Percentiles rank a stretch among this genome's conserved stretches.
These are phyloP conservation scores for Penicillium thymicola DNA, from an alignment of 2,329 filamentous ascomycete genomes.

Conservation along the genomic window DNA sequence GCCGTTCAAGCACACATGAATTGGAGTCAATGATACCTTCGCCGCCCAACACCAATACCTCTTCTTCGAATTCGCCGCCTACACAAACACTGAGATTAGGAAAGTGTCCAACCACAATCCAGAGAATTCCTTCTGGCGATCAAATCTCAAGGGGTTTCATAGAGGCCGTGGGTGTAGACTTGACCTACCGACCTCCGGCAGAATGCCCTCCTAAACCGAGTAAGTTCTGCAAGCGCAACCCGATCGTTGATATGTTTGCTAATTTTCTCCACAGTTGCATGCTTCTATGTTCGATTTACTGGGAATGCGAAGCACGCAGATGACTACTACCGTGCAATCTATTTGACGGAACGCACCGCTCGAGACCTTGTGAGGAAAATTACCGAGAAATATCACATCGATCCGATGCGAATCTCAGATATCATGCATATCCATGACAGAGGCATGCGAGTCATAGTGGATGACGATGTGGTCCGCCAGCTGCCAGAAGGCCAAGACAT, in stretches of 20 bases:
- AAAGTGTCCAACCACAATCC: slow-evolving; percentile 32
- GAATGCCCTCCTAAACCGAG: slow-evolving; percentile 67
- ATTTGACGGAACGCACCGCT: slow-evolving; percentile 72
- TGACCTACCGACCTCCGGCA: slow-evolving; percentile 73
- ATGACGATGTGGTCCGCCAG: slow-evolving; percentile 83
- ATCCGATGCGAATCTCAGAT: slow-evolving; percentile 66
- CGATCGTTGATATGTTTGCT: slow-evolving; percentile 20
- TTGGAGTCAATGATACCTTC: slow-evolving; percentile 37
- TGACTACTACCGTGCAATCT: slow-evolving; percentile 78
- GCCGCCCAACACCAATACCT: slow-evolving; percentile 40
- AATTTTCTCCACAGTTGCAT: slow-evolving; percentile 61
- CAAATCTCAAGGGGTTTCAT: slow-evolving; percentile 71
- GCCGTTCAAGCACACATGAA: slow-evolving; percentile 30
- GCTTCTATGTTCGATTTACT: slow-evolving; percentile 73
- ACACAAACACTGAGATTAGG: slow-evolving; percentile 17
- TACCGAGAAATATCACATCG: slow-evolving; percentile 75
- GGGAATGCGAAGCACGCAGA: slow-evolving; percentile 50
- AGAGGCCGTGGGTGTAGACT: slow-evolving; percentile 86
- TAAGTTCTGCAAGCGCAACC: slow-evolving; percentile 37
- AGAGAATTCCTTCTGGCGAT: slow-evolving; percentile 23
- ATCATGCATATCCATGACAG: slow-evolving; percentile 69
- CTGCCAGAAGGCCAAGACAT: slow-evolving; percentile 90
- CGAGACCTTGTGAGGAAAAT: slow-evolving; percentile 71
- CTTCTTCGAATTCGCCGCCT: slow-evolving; percentile 37
- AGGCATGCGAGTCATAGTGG: slow-evolving; percentile 78